These are phyloP conservation scores for Neurospora pannonica DNA, from an alignment of 495 filamentous ascomycete genomes.

Conservation along the genomic window DNA sequence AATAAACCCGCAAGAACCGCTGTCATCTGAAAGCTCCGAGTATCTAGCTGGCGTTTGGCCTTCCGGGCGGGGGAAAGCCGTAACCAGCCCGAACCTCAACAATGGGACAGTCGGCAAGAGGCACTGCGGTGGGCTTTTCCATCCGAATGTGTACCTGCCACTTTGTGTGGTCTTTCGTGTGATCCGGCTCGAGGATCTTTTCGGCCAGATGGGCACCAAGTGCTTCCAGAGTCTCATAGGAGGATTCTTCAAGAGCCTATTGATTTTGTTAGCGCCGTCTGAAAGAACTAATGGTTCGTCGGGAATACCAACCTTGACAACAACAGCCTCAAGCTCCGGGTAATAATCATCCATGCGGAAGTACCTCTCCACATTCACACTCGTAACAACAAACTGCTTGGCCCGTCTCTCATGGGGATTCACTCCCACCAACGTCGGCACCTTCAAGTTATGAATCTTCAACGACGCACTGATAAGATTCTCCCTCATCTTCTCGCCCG, in stretches of 20 bases:
- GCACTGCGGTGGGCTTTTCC: conserved; percentile 51
- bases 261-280: conserved; percentile 6
- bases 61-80: not conserved
- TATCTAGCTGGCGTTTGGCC: not conserved
- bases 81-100: conserved; percentile 37
- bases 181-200: conserved; percentile 18
- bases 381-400: conserved; percentile 50
- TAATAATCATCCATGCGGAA: conserved; percentile 31
- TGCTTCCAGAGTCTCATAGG: conserved; percentile 55
- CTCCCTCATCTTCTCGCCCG: conserved; percentile 3
- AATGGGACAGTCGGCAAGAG: conserved; percentile 45
- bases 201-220: conserved; percentile 39
- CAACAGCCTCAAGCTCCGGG: conserved; percentile 33
- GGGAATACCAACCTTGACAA: conserved; percentile 33
- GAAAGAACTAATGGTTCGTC: not conserved
- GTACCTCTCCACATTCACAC: conserved; percentile 42
- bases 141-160: conserved; percentile 42
- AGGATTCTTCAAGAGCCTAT: conserved; percentile 45
- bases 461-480: conserved; percentile 20
- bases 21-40: not conserved
- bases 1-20: not conserved
- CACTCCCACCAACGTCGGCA: conserved; percentile 52
- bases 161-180: conserved; percentile 7
- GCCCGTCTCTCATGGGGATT: conserved; percentile 47
- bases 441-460: conserved; percentile 34